Evolutionary conservation across 352 stramenopile genomes (phyloP), one percentile per base, ranked within the genome.

Genomic region (Pythium phragmitis): DNA sequence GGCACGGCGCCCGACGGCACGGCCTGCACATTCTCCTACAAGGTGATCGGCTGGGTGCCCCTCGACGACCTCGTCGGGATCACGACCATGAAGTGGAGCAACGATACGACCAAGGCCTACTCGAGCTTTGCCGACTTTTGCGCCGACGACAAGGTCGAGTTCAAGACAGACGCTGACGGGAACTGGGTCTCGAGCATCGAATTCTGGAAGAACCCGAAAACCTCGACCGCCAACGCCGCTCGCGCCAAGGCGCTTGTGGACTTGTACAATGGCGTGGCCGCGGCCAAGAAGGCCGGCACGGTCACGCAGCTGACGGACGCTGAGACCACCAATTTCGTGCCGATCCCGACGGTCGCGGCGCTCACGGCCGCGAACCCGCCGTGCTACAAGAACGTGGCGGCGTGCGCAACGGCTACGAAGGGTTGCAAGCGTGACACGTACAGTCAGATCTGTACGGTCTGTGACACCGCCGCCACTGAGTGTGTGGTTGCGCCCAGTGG

Each of bases 41-140:
- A 79, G 54, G 81, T 91, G 36, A 50, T 93, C 3, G 85, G 85
- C 21, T 91, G 77, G 78, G 75, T 92, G 11, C 67, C 80, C 13
- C 85, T 92, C 45, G 84, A 92, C 48, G 84, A 92, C 53, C 56
- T 92, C n/a, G 84, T 91, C 1, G 84, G 84, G 6, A 92, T 92
- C 69, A 91, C 84, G 16, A 72, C 68, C 0, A 39, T 60, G 13
- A 19, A 58, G 11, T 67, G 47, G 7, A 87, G 87, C 63, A 30
- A 23, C 23, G 64, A 67, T 1, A 52, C 51, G 28, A 36, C 28
- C 21, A 60, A 7, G 65, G 37, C 17, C 13, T 73, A 68, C 39
- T 52, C 51, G 21, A 77, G 67, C 45, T 71, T 60, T 23, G 60
- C 63, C 7, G 77, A 83, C 52, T 92, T 92, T 59, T 91, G 80